Evolutionary conservation across 345 rosid species (phyloP), one percentile per base, ranked within the genome.

Genomic region (Eucalyptus cloeziana): DNA sequence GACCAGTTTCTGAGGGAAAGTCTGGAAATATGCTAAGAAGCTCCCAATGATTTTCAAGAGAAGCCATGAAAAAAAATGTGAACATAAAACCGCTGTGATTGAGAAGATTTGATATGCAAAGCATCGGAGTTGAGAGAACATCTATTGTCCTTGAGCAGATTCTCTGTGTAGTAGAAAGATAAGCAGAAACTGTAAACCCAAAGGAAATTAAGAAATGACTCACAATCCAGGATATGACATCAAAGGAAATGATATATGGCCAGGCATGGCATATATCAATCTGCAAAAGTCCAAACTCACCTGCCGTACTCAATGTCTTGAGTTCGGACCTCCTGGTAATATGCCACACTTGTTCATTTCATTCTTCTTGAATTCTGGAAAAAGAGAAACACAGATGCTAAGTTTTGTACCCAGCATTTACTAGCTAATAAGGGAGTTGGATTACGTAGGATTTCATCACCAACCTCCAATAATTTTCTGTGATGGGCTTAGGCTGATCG

Each of bases 311-410:
- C 33, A 93, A 86, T 60, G 92, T 90, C 43, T 50, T 50, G 87
- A 88, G 88, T 92, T 93, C 14, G 94, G 90, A 93, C 87, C 56
- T 89, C 81, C 81, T 89, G 88, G 54, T 49, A 88, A 89, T 80
- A 91, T 89, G 89, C 88, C 93, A 91, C 94, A 93, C 90, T 94
- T 96, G 83, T 93, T 95, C 91, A 93, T 22, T 91, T 95, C 94
- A 88, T 91, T 94, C 93, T 90, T 95, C 93, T 95, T 95, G 91
- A 97, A 95, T 87, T 92, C 98, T 96, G 92, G 91, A 60, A 4
- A 86, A 49, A 40, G 43, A 91, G 89, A 86, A 30, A 13, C 43
- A n/a, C n/a, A 10, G 7, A 21, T 31, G n/a, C 79, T 13, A 60
- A n/a, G 13, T 25, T 58, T 58, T 62, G 71, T 13, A 30, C 5